Evolutionary conservation across 2,329 filamentous ascomycete species (phyloP).

Genomic region (Lasiodiplodia citricola): DNA sequence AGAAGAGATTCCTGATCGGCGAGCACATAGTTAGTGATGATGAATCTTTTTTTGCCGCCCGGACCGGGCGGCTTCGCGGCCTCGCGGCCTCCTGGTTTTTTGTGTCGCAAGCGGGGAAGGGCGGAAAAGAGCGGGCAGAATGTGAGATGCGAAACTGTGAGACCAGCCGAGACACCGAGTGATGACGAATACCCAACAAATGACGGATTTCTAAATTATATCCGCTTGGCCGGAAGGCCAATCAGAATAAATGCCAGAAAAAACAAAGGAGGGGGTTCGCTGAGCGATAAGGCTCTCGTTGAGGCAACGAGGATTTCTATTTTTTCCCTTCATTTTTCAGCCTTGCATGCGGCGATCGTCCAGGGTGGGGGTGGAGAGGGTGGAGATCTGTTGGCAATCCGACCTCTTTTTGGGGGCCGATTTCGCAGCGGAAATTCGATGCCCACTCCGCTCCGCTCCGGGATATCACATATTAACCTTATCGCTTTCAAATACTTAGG

Average conservation of each 20-base stretch:
- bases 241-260: not conserved
- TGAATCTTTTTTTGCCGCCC: not conserved
- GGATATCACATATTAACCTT: not conserved
- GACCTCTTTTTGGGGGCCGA: not conserved
- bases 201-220: not conserved
- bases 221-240: not conserved
- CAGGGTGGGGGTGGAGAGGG: not conserved
- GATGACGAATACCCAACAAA: not conserved
- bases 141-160: not conserved
- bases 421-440: not conserved
- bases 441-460: conserved; percentile 10
- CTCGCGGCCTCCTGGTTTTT: not conserved
- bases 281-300: not conserved
- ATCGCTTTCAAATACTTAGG: not conserved
- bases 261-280: not conserved
- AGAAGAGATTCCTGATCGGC: not conserved
- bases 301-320: not conserved
- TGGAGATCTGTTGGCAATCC: not conserved
- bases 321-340: not conserved
- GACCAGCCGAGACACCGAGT: not conserved
- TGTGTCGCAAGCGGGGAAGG: not conserved
- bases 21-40: not conserved
- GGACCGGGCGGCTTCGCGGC: not conserved
- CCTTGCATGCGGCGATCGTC: not conserved
- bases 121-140: not conserved